A percentile compares a stretch with the other conserved stretches of the same genome.
Evolutionary conservation across 495 filamentous ascomycete species (phyloP).

Genomic region (Penicillium cosmopolitanum): DNA sequence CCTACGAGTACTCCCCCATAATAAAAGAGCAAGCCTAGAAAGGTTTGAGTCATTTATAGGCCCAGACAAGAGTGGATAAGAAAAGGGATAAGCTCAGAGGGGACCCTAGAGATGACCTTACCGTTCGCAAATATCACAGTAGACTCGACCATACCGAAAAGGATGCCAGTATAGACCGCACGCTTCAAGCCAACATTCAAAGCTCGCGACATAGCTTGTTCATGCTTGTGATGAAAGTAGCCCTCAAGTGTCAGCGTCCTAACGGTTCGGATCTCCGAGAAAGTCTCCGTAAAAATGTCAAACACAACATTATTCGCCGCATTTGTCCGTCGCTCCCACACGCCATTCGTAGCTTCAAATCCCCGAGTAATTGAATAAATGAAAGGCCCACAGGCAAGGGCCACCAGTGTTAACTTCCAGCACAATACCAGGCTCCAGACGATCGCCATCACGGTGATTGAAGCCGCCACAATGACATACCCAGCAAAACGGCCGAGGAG

Average conservation of each 20-base stretch:
- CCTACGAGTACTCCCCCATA: constrained; percentile 71
- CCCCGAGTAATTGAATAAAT: constrained; percentile 66
- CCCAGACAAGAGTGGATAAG: neutral
- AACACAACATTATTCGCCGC: constrained; percentile 57
- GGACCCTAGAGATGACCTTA: constrained; percentile 22
- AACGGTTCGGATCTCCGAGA: constrained; percentile 82
- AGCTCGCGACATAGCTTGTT: constrained; percentile 43
- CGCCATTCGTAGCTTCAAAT: constrained; percentile 62
- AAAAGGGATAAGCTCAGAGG: neutral
- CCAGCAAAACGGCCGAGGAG: constrained; percentile 78
- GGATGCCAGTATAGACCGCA: constrained; percentile 64
- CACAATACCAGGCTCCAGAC: constrained; percentile 73
- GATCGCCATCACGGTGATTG: constrained; percentile 68
- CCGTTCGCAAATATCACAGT: constrained; percentile 69
- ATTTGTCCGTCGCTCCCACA: constrained; percentile 73
- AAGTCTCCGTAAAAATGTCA: constrained; percentile 74
- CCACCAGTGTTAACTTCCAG: constrained; percentile 84
- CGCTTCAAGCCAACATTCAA: constrained; percentile 36
- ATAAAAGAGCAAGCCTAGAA: constrained; percentile 77
- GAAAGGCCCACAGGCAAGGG: constrained; percentile 67
- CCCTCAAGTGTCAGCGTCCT: constrained; percentile 74
- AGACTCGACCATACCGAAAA: constrained; percentile 78
- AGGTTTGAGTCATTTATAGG: constrained; percentile 10
- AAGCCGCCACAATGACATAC: constrained; percentile 62
- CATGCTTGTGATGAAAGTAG: constrained; percentile 72